Base-by-base conservation (phyloP, 169 alveolate species). In the Plasmodium ovale region DNA sequence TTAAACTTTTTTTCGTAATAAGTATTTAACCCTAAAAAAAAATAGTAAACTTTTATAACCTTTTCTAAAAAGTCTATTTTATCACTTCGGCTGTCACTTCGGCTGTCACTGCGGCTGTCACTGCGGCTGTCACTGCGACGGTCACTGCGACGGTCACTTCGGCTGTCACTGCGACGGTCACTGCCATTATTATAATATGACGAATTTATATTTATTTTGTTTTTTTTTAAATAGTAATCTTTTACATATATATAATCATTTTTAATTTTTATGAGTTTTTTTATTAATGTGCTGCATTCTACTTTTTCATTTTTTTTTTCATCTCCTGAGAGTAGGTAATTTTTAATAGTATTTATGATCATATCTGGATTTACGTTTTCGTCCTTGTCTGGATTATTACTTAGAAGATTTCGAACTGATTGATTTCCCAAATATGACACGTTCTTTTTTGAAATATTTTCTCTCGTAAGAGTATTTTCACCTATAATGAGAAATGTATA, bases 231-330 rank as follows among this genome's bases (percentile, higher is more conserved):
- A 82, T 51, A 82, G 42, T 82, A 82, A 25, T 82, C 90, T 51
- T 82, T 82, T 7, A 82, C 90, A 51, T 82, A 47, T 33, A 67
- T 82, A 33, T 82, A 82, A 16, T 82, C 70, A 82, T 82, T 67
- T 82, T 82, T 82, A 47, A 82, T 56, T 82, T 67, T 82, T n/a
- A 82, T 68, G 33, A 82, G 37, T 82, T 82, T 82, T 82, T 68
- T 82, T 16, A 82, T 27, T 51, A 82, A 35, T 9, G 12, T n/a
- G 21, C 5, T 29, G 44, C 90, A 82, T 21, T 53, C 70, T 39
- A 56, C 25, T 21, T 65, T 68, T 5, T 82, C 84, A 42, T 37
- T 23, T 27, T 64, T 82, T 59, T 68, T 54, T 10, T 14, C 33
- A 35, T 82, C 72, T 14, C 42, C 47, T 29, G 19, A 49, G 49